Base-by-base conservation (phyloP, 805 yeast genomes). In the Yamadazyma akitaensis region DNA sequence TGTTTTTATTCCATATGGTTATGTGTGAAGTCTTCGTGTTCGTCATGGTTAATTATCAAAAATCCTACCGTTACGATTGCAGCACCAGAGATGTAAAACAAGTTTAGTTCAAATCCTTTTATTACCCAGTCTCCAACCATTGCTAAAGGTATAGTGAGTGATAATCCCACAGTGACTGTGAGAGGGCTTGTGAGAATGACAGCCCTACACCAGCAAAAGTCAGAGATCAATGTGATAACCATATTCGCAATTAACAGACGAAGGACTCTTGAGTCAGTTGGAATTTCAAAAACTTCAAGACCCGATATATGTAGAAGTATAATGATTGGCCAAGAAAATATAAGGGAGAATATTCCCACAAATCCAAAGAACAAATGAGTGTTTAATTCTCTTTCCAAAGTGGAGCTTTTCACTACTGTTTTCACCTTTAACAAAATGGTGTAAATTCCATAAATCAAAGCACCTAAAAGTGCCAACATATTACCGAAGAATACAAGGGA, bases 181-280 rank as follows among this genome's bases (percentile, higher is more conserved):
- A 94, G 72, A 1, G 99, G 99, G 37, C 94, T 85, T 0, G 99
- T 94, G 59, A 94, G 70, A 28, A 94, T 75, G 80, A 91, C 94
- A 0, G 98, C 96, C 52, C 88, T 81, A 30, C 96, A 96, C 99
- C 99, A 94, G 58, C 95, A 82, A 56, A 85, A 90, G 62, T 94
- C 99, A 34, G 96, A 85, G 13, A 91, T 65, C 54, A 94, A 84
- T 0, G 97, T 89, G 36, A 89, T 81, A 31, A 80, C 58, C 48
- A 91, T 86, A 63, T 94, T 94, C 40, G 80, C 51, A 0, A 76
- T 42, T 6, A 92, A 67, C 2, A 90, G 70, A 0, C 65, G 47
- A 58, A 82, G 68, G 2, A 85, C 80, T 33, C 72, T 70, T 0
- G 67, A 51, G 1, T 77, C 64, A 0, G 75, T 70, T 1, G 98